A percentile compares a stretch with the other conserved stretches of the same genome.
Conservation (phyloP, 345 rosid species). For the Diplotaxis tenuifolia region DNA sequence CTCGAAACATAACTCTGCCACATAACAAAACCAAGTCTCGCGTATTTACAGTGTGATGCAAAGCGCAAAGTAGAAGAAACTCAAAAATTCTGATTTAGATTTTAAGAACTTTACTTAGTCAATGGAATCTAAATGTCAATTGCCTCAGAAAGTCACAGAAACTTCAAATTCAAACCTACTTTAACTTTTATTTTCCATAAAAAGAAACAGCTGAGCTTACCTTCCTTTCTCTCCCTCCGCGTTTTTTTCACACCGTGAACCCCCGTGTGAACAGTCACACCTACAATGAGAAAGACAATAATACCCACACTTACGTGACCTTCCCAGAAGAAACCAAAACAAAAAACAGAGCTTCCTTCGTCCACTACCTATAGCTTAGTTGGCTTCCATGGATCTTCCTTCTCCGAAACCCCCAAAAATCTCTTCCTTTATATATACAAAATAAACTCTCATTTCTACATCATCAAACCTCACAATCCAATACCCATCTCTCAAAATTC, state of each 20-base stretch:
- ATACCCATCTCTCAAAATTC: constrained; percentile 18
- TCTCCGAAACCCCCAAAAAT: constrained; percentile 50
- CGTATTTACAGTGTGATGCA: not conserved
- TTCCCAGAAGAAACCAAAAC: constrained; percentile 44
- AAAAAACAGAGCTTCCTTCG: constrained; percentile 14
- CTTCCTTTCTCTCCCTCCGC: not conserved
- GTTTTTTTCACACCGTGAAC: not conserved
- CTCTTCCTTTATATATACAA: constrained; percentile 21
- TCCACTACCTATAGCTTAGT: constrained; percentile 41
- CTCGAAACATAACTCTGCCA: not conserved
- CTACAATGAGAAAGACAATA: constrained; percentile 6
- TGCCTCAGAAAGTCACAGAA: constrained; percentile 14
- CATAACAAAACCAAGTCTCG: not conserved
- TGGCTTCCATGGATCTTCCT: constrained; percentile 57
- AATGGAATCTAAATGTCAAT: not conserved
- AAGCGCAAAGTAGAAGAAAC: not conserved
- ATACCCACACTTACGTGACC: constrained; percentile 36
- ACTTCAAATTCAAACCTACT: not conserved
- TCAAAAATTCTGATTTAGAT: not conserved
- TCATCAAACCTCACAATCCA: not conserved
- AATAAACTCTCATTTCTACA: constrained; percentile 1
- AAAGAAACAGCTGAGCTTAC: not conserved
- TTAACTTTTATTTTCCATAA: not conserved
- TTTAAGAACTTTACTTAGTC: not conserved
- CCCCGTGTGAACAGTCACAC: constrained; percentile 19